A percentile compares a stretch with the other conserved stretches of the same genome.
phyloP scores from a whole-genome alignment of 441 rosid species.

The Corymbia calophylla region DNA sequence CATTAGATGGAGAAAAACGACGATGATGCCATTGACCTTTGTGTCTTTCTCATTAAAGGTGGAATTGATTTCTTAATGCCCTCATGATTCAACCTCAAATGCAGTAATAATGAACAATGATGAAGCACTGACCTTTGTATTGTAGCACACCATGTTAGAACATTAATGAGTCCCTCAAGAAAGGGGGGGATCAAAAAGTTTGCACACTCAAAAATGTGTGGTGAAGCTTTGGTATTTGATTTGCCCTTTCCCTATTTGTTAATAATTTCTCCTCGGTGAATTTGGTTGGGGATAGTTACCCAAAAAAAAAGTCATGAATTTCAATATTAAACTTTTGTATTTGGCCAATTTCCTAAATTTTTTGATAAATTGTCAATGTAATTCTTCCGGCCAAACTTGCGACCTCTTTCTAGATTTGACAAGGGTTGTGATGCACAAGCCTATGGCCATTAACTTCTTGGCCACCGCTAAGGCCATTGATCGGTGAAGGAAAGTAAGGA shows the following conservation, averaged over 20 bases:
- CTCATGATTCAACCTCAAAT: background rate
- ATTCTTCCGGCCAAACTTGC: background rate
- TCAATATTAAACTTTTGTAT: too few relatives aligned
- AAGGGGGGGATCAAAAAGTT: background rate
- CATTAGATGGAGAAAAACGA: background rate
- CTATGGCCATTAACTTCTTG: background rate
- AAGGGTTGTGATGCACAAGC: background rate
- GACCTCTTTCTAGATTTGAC: background rate
- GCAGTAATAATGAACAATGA: background rate
- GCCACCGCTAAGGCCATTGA: background rate
- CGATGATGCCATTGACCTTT: background rate
- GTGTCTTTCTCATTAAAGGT: background rate
- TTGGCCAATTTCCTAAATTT: rapidly evolving
- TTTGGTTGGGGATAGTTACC: background rate
- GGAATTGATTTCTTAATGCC: background rate
- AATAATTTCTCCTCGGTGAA: background rate
- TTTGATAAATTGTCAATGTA: background rate
- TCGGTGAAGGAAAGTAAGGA: background rate
- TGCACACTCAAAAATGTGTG: background rate
- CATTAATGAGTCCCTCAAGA: background rate
- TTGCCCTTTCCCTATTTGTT: background rate
- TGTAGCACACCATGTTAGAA: background rate
- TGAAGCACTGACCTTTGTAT: background rate
- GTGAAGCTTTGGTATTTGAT: background rate
- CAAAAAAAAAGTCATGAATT: too few relatives aligned